A percentile compares a stretch with the other conserved stretches of the same genome.
These are phyloP conservation scores for Teratosphaeria nubilosa DNA, from an alignment of 2,329 filamentous ascomycete species.

Conservation along the genomic window DNA sequence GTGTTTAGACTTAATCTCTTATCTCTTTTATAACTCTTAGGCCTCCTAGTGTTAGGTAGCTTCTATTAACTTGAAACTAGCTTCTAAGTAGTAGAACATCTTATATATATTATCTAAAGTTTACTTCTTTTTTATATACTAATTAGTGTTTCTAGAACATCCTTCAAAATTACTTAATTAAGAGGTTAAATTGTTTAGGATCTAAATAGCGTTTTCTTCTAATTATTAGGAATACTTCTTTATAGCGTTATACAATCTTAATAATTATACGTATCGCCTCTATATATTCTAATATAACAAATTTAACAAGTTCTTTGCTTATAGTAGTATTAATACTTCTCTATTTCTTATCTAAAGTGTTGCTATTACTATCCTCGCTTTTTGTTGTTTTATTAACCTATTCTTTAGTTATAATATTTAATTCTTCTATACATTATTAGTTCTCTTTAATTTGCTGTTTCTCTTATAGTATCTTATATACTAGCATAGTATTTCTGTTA, in stretches of 20 bases:
- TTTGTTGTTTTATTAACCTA: background rate
- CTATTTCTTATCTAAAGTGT: background rate
- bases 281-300: background rate
- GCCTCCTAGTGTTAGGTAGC: slow-evolving; percentile 4
- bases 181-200: slow-evolving; percentile 2
- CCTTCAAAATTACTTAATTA: slow-evolving; percentile 3
- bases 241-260: background rate
- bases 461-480: background rate
- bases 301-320: background rate
- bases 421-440: background rate
- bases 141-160: background rate
- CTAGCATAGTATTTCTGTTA: background rate
- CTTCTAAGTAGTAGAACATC: slow-evolving; percentile 6
- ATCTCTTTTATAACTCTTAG: slow-evolving; percentile 1
- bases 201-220: slow-evolving; percentile 4
- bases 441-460: background rate
- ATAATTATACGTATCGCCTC: background rate
- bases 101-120: background rate
- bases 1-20: background rate
- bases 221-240: background rate
- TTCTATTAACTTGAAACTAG: background rate
- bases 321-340: background rate
- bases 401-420: background rate
- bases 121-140: slow-evolving; percentile 2
- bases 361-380: background rate